Evolutionary conservation across 768 basidiomycete genomes (phyloP).

Genomic region (Tephrocybe sp.): DNA sequence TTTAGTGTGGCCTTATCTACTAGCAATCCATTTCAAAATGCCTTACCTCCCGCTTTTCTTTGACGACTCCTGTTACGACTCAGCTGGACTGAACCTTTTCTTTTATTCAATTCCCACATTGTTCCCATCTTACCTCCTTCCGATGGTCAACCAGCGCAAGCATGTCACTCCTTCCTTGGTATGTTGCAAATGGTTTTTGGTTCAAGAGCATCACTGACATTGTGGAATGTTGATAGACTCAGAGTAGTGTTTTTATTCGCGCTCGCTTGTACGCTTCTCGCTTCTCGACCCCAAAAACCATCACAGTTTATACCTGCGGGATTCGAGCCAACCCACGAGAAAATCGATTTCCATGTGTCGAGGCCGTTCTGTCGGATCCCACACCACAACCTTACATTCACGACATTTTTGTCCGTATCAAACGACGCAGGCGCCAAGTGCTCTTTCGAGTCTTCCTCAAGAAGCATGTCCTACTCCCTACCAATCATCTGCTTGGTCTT

Average conservation of each 20-base stretch:
- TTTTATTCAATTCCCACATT: no score
- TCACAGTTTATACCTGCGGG: neutral
- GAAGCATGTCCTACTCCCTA: no score
- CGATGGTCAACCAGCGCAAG: neutral
- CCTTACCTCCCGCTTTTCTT: no score
- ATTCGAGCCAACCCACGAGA: neutral
- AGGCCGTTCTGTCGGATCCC: neutral
- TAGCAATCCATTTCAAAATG: no score
- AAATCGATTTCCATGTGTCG: neutral
- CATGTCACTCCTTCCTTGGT: neutral
- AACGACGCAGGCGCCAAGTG: neutral
- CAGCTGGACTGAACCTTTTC: no score
- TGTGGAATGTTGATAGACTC: neutral
- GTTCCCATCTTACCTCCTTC: neutral
- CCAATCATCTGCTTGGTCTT: no score
- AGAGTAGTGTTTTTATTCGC: neutral
- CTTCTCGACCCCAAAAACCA: neutral
- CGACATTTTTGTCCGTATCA: neutral
- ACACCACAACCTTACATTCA: neutral
- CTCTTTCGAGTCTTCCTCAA: conserved; percentile 1
- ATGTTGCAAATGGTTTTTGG: neutral
- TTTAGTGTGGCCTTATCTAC: no score
- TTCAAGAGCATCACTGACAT: neutral
- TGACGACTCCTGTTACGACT: no score
- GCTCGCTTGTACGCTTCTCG: neutral